These are phyloP conservation scores for Pistacia vera DNA, from an alignment of 345 rosid genomes.

Conservation along the genomic window DNA sequence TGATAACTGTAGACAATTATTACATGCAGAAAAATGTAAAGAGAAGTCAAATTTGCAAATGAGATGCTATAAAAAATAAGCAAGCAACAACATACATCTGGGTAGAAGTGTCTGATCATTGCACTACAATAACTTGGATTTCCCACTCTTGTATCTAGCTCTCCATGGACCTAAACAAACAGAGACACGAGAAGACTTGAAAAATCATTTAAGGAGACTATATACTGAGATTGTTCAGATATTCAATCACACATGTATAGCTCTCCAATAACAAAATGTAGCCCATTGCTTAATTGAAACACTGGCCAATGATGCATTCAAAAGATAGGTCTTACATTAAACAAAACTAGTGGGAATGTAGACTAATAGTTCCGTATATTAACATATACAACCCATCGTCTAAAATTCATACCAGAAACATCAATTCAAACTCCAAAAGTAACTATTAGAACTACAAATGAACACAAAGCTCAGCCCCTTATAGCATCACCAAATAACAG, in stretches of 20 bases:
- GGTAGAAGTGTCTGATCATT: conserved; percentile 67
- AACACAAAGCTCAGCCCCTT: neutral
- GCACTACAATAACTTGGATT: conserved; percentile 61
- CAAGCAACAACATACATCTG: conserved; percentile 51
- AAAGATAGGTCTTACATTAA: neutral
- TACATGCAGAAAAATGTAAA: conserved; percentile 18
- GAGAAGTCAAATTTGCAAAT: conserved; percentile 8
- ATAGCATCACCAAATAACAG: neutral
- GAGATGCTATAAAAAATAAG: neutral
- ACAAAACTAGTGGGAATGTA: neutral
- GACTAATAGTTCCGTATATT: neutral
- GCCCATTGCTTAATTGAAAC: too few species aligned
- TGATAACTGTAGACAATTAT: conserved; percentile 37
- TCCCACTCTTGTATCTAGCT: conserved; percentile 80
- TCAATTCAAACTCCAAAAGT: neutral
- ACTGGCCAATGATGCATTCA: neutral
- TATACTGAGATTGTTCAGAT: neutral
- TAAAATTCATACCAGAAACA: neutral
- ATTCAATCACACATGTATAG: neutral
- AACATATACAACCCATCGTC: neutral
- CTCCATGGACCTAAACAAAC: conserved; percentile 72
- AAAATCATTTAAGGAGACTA: neutral
- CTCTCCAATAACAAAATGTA: neutral
- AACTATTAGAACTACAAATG: neutral
- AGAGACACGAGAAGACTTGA: conserved; percentile 17